Percentiles rank a stretch among this genome's conserved stretches.
These are phyloP conservation scores for Diaporthe ilicicola DNA, from an alignment of 2,329 filamentous ascomycete species.

Conservation along the genomic window DNA sequence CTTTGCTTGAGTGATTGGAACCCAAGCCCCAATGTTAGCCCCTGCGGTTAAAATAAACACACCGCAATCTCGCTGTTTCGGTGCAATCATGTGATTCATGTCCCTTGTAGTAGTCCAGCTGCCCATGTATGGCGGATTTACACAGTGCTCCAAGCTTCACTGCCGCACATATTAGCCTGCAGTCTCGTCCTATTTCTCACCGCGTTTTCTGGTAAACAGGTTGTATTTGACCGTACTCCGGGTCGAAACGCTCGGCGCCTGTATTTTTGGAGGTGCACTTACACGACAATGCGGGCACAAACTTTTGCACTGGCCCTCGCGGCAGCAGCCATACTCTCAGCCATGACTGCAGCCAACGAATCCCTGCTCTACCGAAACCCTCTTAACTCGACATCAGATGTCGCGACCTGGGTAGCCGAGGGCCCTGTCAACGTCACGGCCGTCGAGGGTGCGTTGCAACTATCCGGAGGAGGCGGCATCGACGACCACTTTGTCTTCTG, in stretches of 20 bases:
- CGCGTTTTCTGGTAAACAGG: too few species aligned
- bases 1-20: background rate
- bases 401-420: slow-evolving; percentile 42
- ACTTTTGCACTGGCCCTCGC: background rate
- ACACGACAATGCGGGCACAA: background rate
- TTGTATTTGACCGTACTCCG: background rate
- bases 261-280: background rate
- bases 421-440: slow-evolving; percentile 40
- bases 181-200: background rate
- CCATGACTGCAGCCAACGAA: slow-evolving; percentile 33
- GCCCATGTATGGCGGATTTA: background rate
- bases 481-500: slow-evolving; percentile 45
- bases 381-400: slow-evolving; percentile 39
- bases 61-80: slow-evolving; percentile 6
- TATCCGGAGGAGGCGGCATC: slow-evolving; percentile 38
- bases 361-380: slow-evolving; percentile 43
- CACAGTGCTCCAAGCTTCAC: background rate
- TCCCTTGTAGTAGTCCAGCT: background rate
- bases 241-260: background rate
- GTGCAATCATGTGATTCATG: background rate
- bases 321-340: background rate
- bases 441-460: slow-evolving; percentile 40
- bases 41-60: background rate
- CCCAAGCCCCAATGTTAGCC: background rate
- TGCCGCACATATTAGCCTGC: background rate